Evolutionary conservation across 2,329 filamentous ascomycete genomes (phyloP), one percentile per base, ranked within the genome.

Genomic region (Fusarium verticillioides): DNA sequence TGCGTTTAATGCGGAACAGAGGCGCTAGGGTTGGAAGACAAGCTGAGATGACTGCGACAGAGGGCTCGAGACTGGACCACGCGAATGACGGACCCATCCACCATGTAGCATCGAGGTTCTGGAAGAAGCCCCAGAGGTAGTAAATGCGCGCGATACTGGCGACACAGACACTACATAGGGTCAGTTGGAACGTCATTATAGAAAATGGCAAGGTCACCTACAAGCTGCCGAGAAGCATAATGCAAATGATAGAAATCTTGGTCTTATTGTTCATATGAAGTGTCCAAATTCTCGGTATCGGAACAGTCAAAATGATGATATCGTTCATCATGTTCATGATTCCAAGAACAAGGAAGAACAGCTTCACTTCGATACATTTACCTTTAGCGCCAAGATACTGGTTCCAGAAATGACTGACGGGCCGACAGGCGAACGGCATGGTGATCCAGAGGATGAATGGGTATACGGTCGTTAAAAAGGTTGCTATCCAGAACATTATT

Each of bases 321-420:
- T 68, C 63, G 8, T 68, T 68, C 30, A 68, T 30, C 65, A 68
- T 68, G 30, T 68, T 68, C 65, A 68, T 68, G 12, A 68, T 37
- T 6, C 65, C 65, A 2, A 68, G 42, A 16, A 68, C 56, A 19
- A 68, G 63, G 12, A 68, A 68, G 12, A 68, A 68, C 9, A 68
- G 42, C 26, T 68, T 68, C 0, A 68, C 65, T 1, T 68, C 42
- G 16, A 68, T 68, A 5, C 65, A 68, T 9, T 42, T 54, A 0
- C 65, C 65, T 4, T 67, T 12, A 1, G 37, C 28, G 1, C 65
- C 65, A 15, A 62, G 37, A 3, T 68, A 68, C 7, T 68, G 65
- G 4, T 60, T 68, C 65, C 65, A 68, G 56, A 68, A 68, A 9
- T 68, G 59, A 1, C 65, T 68, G 19, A 68, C n/a, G 2, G 65